Evolutionary conservation across 331 rosid genomes (phyloP), one percentile per base, ranked within the genome.

Genomic region (Quercus lobata): DNA sequence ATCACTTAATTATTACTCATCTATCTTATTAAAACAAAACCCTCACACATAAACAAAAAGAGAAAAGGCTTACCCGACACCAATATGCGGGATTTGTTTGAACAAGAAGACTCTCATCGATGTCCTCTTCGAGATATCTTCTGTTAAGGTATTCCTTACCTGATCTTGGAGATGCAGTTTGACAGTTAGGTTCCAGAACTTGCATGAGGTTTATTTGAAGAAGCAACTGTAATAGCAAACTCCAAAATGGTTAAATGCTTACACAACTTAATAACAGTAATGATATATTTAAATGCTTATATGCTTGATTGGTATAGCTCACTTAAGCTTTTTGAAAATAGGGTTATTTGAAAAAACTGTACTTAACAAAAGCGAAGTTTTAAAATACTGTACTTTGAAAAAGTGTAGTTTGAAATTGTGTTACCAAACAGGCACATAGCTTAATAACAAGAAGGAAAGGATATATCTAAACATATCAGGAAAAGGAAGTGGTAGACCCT

Each of bases 171-270:
- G 54, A 12, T 24, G 84, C 84, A 6, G 27, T 27, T 74, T 80
- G 79, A 37, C 84, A 80, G 27, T 35, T 55, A 5, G 84, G 84
- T 57, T 80, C 84, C 79, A 80, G 1, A 46, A 80, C 79, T n/a
- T 80, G 84, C 76, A 74, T 56, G 5, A n/a, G 3, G 61, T 80
- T 68, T 8, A 80, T 80, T 74, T 80, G 79, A 41, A 74, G 79
- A n/a, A 80, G 52, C 71, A 80, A 52, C 84, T 80, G 75, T 12
- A 17, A 44, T 49, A 5, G 14, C 16, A 41, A 70, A 32, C 7
- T 9, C 49, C 18, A 25, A 1, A 57, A 25, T 57, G 37, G 54
- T 6, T 44, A 25, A 41, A 41, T 27, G 7, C 9, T 54, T 49
- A 49, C 3, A 49, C 5, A 49, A 30, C 75, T 29, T 30, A 17